Evolutionary conservation across 805 yeast species (phyloP), one percentile per base, ranked within the genome.

Genomic region (Monosporozyma siamensis): DNA sequence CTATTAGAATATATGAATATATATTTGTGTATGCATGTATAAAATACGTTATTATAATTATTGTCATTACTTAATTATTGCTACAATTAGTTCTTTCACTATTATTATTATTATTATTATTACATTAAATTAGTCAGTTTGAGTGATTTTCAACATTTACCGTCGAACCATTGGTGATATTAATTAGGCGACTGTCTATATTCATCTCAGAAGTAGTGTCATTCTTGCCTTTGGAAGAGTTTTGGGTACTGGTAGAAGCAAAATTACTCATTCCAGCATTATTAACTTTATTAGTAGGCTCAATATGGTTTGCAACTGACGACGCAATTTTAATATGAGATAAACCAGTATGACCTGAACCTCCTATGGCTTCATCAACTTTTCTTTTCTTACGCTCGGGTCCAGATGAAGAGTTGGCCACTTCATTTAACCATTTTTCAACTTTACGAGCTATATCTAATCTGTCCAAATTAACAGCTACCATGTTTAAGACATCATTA

Each of bases 381-480:
- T 45, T 47, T 25, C 48, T 41, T 34, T 38, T 44, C 42, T 47
- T 47, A 18, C 4, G 14, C 10, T 21, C n/a, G 11, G 34, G 18
- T 12, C 26, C 14, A 5, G 29, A 17, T 24, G 14, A 9, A 4
- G 37, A 10, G 12, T 20, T 38, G n/a, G 38, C 42, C 8, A 50
- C 59, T 14, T 55, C 60, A 10, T 45, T 49, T 18, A 59, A 40
- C 18, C 52, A 56, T 3, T 44, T 43, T 40, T 59, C 63, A 14
- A 61, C 49, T 4, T 48, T 44, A 10, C 59, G 51, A 15, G 64
- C 61, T 11, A 53, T 50, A 31, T 59, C 62, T 26, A 55, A 42
- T 39, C 47, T 53, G n/a, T 51, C 44, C 29, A 59, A 32, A n/a
- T 49, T 44, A 9, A 48, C 43, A 0, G 62, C 60, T 34, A 61